Percentiles rank a stretch among this genome's conserved stretches.
These are phyloP conservation scores for Vitis hybrid DNA, from an alignment of 177 flowering plant genomes.

Conservation along the genomic window DNA sequence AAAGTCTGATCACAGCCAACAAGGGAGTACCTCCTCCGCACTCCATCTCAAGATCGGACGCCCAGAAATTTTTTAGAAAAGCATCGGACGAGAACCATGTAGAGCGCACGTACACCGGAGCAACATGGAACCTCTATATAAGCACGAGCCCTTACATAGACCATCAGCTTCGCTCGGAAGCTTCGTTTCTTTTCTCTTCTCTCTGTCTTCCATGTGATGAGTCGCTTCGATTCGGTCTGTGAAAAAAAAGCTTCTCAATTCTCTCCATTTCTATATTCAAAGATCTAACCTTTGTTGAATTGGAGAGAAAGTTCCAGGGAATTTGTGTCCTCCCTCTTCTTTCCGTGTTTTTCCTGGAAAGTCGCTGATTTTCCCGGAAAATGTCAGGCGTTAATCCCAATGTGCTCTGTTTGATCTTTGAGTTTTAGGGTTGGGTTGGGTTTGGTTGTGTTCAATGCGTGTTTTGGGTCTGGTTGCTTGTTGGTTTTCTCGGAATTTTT, in stretches of 20 bases:
- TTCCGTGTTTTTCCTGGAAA: too few species aligned
- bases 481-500: too few species aligned
- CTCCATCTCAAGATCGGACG: too few species aligned
- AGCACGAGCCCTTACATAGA: too few species aligned
- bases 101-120: too few species aligned
- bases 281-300: not conserved
- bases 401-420: not conserved
- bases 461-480: too few species aligned
- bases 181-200: not conserved
- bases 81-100: too few species aligned
- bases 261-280: not conserved
- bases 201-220: slow-evolving; percentile 5
- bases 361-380: slow-evolving; percentile 5
- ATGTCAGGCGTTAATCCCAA: not conserved
- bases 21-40: too few species aligned
- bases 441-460: not conserved
- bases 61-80: too few species aligned
- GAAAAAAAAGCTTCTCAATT: slow-evolving; percentile 4
- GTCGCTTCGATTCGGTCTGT: not conserved
- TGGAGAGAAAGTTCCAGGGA: not conserved
- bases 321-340: not conserved
- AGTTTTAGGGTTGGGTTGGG: not conserved
- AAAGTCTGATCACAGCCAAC: too few species aligned
- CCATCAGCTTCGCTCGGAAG: not conserved
- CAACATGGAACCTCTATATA: too few species aligned